Conservation (phyloP, 805 yeast genomes). For the Debaryomyces prosopidis region DNA sequence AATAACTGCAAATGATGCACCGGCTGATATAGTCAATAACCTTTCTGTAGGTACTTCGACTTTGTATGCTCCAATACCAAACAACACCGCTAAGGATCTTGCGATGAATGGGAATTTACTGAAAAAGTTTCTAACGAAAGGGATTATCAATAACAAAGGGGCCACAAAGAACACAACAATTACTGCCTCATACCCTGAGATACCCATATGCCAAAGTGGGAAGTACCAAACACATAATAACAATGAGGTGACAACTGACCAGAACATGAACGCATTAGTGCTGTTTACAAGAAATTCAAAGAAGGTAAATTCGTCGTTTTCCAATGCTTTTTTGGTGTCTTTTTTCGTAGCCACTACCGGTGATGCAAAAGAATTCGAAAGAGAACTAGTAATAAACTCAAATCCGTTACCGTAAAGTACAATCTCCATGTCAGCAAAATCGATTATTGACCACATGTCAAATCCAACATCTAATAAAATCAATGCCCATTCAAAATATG, state of each 20-base stretch:
- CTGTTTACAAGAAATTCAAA: conserved; percentile 44
- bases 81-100: conserved; percentile 52
- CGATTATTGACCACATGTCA: conserved; percentile 76
- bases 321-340: conserved; percentile 5
- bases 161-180: conserved; percentile 53
- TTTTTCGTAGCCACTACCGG: conserved; percentile 1
- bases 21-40: conserved; percentile 64
- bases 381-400: conserved; percentile 13
- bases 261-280: conserved; percentile 73
- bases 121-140: conserved; percentile 37
- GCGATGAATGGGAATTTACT: conserved; percentile 52
- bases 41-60: conserved; percentile 69
- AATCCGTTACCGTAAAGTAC: conserved; percentile 30
- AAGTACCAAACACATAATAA: conserved; percentile 93
- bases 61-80: conserved; percentile 77
- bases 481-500: conserved; percentile 92
- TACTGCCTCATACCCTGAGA: conserved; percentile 88
- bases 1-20: conserved; percentile 61
- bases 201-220: conserved; percentile 98
- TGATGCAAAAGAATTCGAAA: conserved; percentile 1
- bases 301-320: conserved; percentile 31
- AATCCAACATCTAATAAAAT: conserved; percentile 81
- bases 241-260: conserved; percentile 82
- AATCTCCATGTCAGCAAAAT: conserved; percentile 65
- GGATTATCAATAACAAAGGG: conserved; percentile 55